Base-by-base conservation (phyloP, 768 basidiomycete genomes). In the Rhodotorula toruloides region DNA sequence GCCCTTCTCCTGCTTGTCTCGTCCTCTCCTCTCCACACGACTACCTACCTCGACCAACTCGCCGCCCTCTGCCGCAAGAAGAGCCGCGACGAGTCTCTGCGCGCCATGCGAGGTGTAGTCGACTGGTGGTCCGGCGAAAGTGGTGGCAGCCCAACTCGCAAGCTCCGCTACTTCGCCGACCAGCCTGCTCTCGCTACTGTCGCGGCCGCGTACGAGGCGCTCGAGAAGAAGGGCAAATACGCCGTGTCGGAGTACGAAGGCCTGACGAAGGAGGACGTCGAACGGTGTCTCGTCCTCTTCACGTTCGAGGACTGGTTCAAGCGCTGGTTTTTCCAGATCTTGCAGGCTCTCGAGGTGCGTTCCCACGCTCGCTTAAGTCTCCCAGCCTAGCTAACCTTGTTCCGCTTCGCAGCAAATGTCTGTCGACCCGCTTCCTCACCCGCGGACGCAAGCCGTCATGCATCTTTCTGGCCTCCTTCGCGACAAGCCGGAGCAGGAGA, bases 241-340 rank as follows among this genome's bases (percentile, higher is more conserved):
- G 76, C 82, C 84, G 37, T 54, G 13, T 16, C 22, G 0, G 77
- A 79, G 25, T 81, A 84, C 36, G 86, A 87, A 0, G 88, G 93
- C 62, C n/a, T 71, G 37, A 81, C 84, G 21, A 52, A 47, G 39
- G 54, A 63, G 31, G 71, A 73, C 32, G 58, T 72, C 17, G 71
- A 72, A 19, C 48, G 53, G 57, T 84, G 89, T 76, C 78, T 97
- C 0, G 73, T 92, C 10, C 63, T 87, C 6, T 98, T 89, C 87
- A 87, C 87, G 67, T 98, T 96, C 77, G 96, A 99, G 77, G 94
- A 98, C 73, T 97, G 91, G 89, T 77, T 97, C 55, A 99, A 99
- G 79, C 92, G 91, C 70, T 98, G 87, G 77, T 97, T 96, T 79
- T 98, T 94, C 79, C 86, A 86, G 4, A 78, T 96, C 44, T 83